phyloP scores from a whole-genome alignment of 2,329 filamentous ascomycete genomes.

The Penicillium freii region DNA sequence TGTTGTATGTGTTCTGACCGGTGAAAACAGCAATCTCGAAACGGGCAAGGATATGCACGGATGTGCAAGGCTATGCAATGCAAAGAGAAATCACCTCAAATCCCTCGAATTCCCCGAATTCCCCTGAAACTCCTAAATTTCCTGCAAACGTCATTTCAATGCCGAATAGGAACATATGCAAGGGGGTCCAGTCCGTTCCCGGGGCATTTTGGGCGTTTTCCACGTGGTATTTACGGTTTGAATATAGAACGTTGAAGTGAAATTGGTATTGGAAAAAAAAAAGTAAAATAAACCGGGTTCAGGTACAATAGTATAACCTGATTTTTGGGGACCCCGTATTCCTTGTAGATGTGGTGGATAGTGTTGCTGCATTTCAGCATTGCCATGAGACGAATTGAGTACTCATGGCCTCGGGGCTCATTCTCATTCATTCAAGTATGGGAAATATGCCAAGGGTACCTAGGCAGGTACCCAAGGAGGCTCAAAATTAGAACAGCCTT shows the following conservation, averaged over 20 bases:
- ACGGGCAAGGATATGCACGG: not conserved
- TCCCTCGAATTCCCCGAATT: not conserved
- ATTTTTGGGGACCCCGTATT: not conserved
- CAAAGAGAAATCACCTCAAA: not conserved
- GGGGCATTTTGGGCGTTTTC: not conserved
- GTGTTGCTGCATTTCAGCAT: not conserved
- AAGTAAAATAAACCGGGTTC: conserved; percentile 1
- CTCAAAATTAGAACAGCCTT: not conserved
- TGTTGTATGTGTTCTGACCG: not conserved
- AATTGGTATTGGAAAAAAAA: conserved; percentile 13
- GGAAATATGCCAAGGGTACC: not conserved
- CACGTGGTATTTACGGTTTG: not conserved
- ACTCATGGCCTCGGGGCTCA: not conserved
- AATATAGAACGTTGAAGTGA: conserved; percentile 2
- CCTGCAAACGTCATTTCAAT: not conserved
- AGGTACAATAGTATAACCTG: not conserved
- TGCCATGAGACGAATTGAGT: not conserved
- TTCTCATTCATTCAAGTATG: not conserved
- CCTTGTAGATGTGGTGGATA: conserved; percentile 1
- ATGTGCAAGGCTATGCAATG: not conserved
- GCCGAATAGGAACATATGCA: not conserved
- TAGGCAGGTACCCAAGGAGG: not conserved
- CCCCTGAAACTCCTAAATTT: not conserved
- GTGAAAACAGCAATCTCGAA: not conserved
- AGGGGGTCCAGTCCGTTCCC: not conserved